Evolutionary conservation across 2,329 filamentous ascomycete species (phyloP), one percentile per base, ranked within the genome.

Genomic region (Ophiostoma sp.): DNA sequence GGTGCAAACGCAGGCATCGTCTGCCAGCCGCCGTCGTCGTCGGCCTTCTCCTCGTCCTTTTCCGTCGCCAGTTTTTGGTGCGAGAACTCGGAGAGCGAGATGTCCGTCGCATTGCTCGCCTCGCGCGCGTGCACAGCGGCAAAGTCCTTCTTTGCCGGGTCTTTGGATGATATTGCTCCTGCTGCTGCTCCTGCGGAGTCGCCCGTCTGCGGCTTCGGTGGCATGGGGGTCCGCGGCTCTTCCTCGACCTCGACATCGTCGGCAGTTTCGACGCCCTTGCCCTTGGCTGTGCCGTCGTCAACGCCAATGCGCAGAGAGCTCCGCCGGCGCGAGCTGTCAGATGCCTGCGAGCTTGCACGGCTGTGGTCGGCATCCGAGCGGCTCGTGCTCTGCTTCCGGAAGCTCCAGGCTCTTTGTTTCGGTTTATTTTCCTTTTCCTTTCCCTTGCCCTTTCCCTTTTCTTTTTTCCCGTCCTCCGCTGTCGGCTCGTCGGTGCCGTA

Each of bases 1-100:
- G 90, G 90, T 8, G 94, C 95, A 76, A 94, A 93, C 1, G 95
- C 89, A 1, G 94, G 95, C 95, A 99, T 99, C 2, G 88, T 86
- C 81, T 97, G 93, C 95, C 95, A 99, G 68, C 85, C 87, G 1
- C 82, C 89, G n/a, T 90, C 90, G 6, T 87, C 87, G 13, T 86
- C 82, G 2, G 44, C 4, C 48, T 85, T 81, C 65, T 85, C 81
- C 15, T 84, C 80, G 15, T 86, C 81, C 57, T 85, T 83, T 73
- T 87, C 83, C 20, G 85, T 81, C 11, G 88, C 85, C 67, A 93
- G 80, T 74, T 90, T 88, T 79, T 97, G 93, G 77, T 99, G 94
- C 1, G 95, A 98, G 84, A 91, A 98, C 79, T 96, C 93, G 11
- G 94, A 97, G 23, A 88, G 78, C 68, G 81, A 74, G n/a, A 69